Evolutionary conservation across 768 basidiomycete species (phyloP), one percentile per base, ranked within the genome.

Genomic region (Atractiella rhizophila): DNA sequence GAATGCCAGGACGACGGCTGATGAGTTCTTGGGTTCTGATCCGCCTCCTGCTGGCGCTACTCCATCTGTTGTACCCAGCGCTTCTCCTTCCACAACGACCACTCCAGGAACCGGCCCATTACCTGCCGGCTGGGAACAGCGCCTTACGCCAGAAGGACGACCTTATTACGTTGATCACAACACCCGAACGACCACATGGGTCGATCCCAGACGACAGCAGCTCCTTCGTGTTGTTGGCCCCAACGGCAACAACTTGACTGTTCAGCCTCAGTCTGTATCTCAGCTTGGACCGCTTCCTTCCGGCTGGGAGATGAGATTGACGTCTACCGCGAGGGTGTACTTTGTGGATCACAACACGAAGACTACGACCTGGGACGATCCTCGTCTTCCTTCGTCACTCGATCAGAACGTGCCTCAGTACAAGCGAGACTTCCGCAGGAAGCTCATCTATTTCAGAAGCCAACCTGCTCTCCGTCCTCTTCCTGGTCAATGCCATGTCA

Each of bases 331-430:
- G 2, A 75, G 91, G 35, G 91, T 98, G 6, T 98, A 98, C 65
- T 98, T 98, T 56, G 91, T 98, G 39, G 91, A 98, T 59, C 91
- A 98, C 64, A 96, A 96, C 63, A 96, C 91, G 41, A 94, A 96
- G 70, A 98, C 91, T 25, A 98, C 91, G 24, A 98, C 91, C 1
- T 98, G 91, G 91, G 91, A 98, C 59, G 91, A 98, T 58, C 88
- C 88, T 16, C 80, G 91, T 39, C 58, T 85, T 39, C 91, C 91
- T 10, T 91, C 86, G 10, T 80, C 83, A 30, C 65, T 96, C 46
- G 91, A 96, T 58, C 69, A 82, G 33, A 94, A 91, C 53, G 88
- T 96, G 1, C 91, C 91, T 15, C 91, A 98, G 62, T 96, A 96
- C 69, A 96, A 98, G 67, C 85, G 91, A 33, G 91, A 98, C 66